These are phyloP conservation scores for Mycena albidolilacea DNA, from an alignment of 768 basidiomycete genomes.

Conservation along the genomic window DNA sequence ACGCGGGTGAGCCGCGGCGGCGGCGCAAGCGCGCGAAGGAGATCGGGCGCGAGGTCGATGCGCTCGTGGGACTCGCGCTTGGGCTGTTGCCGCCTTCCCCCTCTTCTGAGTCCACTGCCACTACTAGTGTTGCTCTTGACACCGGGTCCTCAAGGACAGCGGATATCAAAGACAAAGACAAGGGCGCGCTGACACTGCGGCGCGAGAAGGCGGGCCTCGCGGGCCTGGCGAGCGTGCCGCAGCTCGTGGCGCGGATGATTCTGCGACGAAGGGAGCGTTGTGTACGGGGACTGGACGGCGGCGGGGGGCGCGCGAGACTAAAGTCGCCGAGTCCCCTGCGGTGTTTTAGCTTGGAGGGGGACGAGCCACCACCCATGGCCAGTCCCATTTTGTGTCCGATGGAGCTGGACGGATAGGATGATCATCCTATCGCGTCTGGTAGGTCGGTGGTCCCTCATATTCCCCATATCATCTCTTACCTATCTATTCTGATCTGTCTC, in stretches of 20 bases:
- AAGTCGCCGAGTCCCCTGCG: conserved; percentile 18
- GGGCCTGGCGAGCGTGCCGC: conserved; percentile 32
- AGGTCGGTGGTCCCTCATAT: not conserved
- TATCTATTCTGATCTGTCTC: not conserved
- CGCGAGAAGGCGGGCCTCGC: conserved; percentile 34
- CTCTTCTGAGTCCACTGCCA: not conserved
- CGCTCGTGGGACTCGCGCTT: conserved; percentile 32
- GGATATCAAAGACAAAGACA: not conserved
- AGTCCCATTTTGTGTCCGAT: not conserved
- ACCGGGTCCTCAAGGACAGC: not conserved
- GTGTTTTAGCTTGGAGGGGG: conserved; percentile 13
- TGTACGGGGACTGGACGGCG: conserved; percentile 30
- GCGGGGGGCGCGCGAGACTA: not conserved
- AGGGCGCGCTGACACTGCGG: not conserved
- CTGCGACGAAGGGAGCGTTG: conserved; percentile 35
- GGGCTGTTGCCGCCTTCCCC: conserved; percentile 25
- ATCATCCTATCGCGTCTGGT: not conserved
- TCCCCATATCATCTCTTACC: not conserved
- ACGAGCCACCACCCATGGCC: conserved; percentile 22
- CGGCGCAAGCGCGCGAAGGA: conserved; percentile 39
- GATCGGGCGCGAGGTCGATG: conserved; percentile 34
- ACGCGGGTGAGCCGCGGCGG: conserved; percentile 34
- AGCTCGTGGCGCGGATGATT: conserved; percentile 39
- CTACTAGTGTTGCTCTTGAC: not conserved
- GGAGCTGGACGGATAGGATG: conserved; percentile 11